Evolutionary conservation across 306 rosid species (phyloP).

Genomic region (Ammopiptanthus mongolicus): DNA sequence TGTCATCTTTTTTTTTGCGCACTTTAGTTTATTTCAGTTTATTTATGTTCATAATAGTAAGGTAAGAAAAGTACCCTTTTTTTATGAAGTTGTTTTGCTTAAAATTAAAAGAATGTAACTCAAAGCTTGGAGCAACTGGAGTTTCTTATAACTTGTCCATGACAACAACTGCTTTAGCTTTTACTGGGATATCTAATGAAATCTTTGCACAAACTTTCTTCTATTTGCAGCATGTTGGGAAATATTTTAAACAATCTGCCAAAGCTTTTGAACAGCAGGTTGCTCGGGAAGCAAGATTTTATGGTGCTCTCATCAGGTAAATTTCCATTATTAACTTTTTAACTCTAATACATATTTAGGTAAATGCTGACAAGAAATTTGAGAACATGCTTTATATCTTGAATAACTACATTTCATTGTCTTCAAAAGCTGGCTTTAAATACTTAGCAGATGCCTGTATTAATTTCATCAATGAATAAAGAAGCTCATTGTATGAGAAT

Average conservation of each 20-base stretch:
- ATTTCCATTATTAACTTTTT: not conserved
- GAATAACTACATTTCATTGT: not conserved
- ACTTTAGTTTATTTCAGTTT: not conserved
- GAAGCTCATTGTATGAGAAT: conserved; percentile 2
- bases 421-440: conserved; percentile 3
- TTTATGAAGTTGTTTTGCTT: not conserved
- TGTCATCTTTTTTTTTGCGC: not conserved
- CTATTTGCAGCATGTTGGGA: conserved; percentile 72
- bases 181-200: conserved; percentile 11
- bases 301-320: conserved; percentile 90
- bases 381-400: not conserved
- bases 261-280: conserved; percentile 89
- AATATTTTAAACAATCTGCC: conserved; percentile 90
- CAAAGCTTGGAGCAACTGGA: not conserved
- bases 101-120: not conserved
- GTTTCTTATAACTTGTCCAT: conserved; percentile 1
- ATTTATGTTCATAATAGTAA: not conserved
- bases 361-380: not conserved
- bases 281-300: conserved; percentile 91
- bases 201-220: conserved; percentile 10
- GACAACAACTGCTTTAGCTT: not conserved
- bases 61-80: not conserved
- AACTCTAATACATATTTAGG: not conserved
- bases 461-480: conserved; percentile 3
- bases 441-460: not conserved